Conservation (phyloP, 192 early-diverging fungal genomes). For the Rhizoclosmatium globosum region DNA sequence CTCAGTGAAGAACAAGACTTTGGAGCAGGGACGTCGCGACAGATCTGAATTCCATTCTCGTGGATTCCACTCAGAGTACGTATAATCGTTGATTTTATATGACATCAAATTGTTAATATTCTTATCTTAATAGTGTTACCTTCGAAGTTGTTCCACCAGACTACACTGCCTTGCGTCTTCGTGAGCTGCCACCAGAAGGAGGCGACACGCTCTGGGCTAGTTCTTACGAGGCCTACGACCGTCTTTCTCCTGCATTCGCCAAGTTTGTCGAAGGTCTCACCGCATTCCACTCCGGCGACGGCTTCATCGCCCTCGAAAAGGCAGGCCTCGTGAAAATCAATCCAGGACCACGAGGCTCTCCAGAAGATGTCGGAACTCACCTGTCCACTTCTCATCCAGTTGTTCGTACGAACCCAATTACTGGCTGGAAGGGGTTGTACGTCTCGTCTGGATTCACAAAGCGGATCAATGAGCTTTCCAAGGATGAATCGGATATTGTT, state of each 20-base stretch:
- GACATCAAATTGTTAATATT: background rate
- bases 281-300: constrained; percentile 57
- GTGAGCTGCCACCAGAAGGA: constrained; percentile 9
- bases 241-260: constrained; percentile 60
- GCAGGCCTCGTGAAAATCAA: background rate
- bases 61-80: constrained; percentile 8
- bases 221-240: constrained; percentile 24
- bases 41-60: background rate
- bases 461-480: constrained; percentile 58
- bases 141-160: constrained; percentile 18
- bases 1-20: background rate
- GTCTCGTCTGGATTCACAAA: constrained; percentile 65
- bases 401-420: no score
- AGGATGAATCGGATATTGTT: no score
- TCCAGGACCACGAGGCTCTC: constrained; percentile 22
- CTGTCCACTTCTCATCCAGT: no score
- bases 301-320: background rate
- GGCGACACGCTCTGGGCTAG: constrained; percentile 27
- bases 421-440: constrained; percentile 69
- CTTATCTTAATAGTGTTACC: constrained; percentile 25
- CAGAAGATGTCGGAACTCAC: no score
- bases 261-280: constrained; percentile 64
- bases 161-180: constrained; percentile 13
- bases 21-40: background rate
- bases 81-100: background rate